Conservation (phyloP, 2,329 filamentous ascomycete genomes). For the Verticillium isaacii region DNA sequence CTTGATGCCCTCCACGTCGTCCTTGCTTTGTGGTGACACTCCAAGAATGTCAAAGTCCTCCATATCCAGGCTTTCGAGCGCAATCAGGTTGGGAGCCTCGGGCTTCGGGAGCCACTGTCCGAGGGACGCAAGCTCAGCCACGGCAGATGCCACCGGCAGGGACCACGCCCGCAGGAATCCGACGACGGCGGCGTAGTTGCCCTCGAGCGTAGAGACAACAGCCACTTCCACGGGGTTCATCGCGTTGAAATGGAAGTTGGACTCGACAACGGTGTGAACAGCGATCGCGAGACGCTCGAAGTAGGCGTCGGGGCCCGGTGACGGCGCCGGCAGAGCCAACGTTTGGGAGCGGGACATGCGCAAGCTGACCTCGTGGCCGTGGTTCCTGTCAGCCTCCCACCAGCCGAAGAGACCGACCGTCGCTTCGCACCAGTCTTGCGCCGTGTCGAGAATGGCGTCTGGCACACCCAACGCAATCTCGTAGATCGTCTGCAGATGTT, state of each 20-base stretch:
- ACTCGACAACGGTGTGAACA: conserved; percentile 63
- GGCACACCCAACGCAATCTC: conserved; percentile 73
- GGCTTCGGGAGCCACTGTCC: conserved; percentile 74
- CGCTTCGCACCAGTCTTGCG: conserved; percentile 91
- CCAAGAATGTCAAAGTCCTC: conserved; percentile 82
- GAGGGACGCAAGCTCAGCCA: conserved; percentile 78
- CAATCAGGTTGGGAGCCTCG: conserved; percentile 46
- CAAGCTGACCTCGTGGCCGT: conserved; percentile 34
- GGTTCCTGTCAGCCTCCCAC: conserved; percentile 67
- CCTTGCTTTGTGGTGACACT: conserved; percentile 53
- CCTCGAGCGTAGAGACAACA: conserved; percentile 76
- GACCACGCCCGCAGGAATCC: conserved; percentile 76
- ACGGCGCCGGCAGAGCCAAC: conserved; percentile 28
- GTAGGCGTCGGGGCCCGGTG: conserved; percentile 61
- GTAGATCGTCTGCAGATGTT: conserved; percentile 77
- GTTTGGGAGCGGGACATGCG: conserved; percentile 34
- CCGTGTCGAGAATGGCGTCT: conserved; percentile 68
- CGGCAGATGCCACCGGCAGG: conserved; percentile 68
- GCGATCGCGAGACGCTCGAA: conserved; percentile 66
- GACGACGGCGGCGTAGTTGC: conserved; percentile 72
- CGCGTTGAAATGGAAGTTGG: conserved; percentile 73
- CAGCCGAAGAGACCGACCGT: conserved; percentile 78
- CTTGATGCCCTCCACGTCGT: conserved; percentile 63
- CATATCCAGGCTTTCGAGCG: conserved; percentile 67
- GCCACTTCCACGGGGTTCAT: conserved; percentile 74